Conservation (phyloP, 148 eudicot species). For the Polygonum aviculare region DNA sequence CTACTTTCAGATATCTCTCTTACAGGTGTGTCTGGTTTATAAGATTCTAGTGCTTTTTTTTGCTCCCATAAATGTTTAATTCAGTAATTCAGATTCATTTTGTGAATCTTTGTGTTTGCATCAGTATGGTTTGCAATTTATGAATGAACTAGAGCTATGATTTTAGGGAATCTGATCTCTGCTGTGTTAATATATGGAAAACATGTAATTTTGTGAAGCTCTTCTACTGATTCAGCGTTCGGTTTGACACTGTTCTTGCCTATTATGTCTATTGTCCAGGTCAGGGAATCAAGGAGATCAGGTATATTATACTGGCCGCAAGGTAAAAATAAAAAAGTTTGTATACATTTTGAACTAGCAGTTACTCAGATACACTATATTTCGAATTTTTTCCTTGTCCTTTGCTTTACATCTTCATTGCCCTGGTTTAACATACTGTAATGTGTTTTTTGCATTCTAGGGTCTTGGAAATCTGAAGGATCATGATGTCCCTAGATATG, state of each 20-base stretch:
- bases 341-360: neutral
- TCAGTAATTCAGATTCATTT: neutral
- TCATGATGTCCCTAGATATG: constrained; percentile 52
- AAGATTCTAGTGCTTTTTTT: neutral
- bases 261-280: constrained; percentile 38
- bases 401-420: neutral
- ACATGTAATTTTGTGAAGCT: neutral
- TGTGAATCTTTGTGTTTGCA: neutral
- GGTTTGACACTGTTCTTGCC: neutral
- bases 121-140: neutral
- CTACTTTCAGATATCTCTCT: constrained; percentile 63
- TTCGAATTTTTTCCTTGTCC: neutral
- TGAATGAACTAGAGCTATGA: neutral
- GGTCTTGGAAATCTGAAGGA: constrained; percentile 42
- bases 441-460: constrained; percentile 19
- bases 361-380: neutral
- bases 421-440: neutral
- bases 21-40: constrained; percentile 40
- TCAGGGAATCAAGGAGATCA: constrained; percentile 36
- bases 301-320: constrained; percentile 15
- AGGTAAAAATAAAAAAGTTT: constrained; percentile 20
- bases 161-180: neutral
- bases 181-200: neutral
- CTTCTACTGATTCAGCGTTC: neutral
- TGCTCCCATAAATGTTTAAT: neutral